Percentiles rank a stretch among this genome's conserved stretches.
Evolutionary conservation across 257 asterid species (phyloP).

Genomic region (Gynochthodes officinalis): DNA sequence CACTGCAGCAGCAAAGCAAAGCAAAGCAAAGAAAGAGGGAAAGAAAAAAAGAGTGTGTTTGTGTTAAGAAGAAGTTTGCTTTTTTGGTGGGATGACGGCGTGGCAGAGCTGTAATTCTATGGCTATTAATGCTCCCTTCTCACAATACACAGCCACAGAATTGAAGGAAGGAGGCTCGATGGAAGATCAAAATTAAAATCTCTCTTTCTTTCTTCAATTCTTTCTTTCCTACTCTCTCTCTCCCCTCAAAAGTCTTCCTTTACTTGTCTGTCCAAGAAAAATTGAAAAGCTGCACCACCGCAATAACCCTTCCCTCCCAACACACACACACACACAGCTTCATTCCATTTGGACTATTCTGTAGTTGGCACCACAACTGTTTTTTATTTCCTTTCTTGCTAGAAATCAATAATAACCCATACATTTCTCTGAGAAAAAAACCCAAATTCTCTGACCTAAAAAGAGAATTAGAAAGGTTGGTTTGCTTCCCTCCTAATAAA

Average conservation of each 20-base stretch:
- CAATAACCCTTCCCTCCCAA: not conserved
- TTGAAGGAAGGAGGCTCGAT: conserved; percentile 32
- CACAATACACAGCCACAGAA: conserved; percentile 46
- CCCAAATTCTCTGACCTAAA: conserved; percentile 17
- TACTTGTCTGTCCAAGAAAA: conserved; percentile 30
- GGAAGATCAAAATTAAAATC: conserved; percentile 1
- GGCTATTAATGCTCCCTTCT: conserved; percentile 48
- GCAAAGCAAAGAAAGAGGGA: not conserved
- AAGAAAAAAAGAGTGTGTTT: conserved; percentile 9
- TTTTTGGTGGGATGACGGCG: conserved; percentile 85
- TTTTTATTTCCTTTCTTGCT: no score
- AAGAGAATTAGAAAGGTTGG: not conserved
- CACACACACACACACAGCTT: not conserved
- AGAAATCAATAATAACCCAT: conserved; percentile 9
- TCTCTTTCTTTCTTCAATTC: not conserved
- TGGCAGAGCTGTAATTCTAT: conserved; percentile 80
- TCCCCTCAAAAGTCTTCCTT: conserved; percentile 34
- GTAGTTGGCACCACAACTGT: no score
- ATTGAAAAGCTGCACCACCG: conserved; percentile 36
- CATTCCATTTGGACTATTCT: no score
- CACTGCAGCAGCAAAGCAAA: not conserved
- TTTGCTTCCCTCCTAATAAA: not conserved
- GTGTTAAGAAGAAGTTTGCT: conserved; percentile 33
- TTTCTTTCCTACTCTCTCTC: not conserved
- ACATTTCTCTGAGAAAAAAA: not conserved